Evolutionary conservation across 768 basidiomycete genomes (phyloP), one percentile per base, ranked within the genome.

Genomic region (Pholiota conissans): DNA sequence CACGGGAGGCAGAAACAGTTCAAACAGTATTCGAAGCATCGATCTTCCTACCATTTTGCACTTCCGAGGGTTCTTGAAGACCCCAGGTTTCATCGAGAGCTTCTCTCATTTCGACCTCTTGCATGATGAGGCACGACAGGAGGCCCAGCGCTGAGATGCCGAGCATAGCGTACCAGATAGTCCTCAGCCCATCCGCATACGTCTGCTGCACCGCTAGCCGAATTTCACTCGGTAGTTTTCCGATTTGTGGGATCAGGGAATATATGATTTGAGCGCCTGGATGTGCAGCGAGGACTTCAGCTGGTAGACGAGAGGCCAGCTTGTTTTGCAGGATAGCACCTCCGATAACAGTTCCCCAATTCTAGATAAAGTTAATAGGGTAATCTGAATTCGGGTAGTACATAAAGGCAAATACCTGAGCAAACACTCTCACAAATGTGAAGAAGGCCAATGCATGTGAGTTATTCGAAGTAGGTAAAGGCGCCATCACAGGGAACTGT

Each of bases 401-500:
- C 2, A 45, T 45, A 13, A 3, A 18, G 24, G 13, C 6, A 42
- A 3, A 1, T 42, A 58, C 57, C 34, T 54, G 52, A 27, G 57
- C 49, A 27, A 58, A 54, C 5, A 26, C 27, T 39, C 57, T 32
- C 30, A 53, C 45, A 24, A 58, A 58, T 2, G 57, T 54, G 29
- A 58, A 53, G 30, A 58, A 58, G 3, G 57, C 51, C n/a, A 58
- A 32, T 10, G 57, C 57, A 1, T 16, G 51, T 2, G 57, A 40
- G 29, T 58, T 58, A 13, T 49, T 54, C 10, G 45, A 48, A 10
- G 52, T 26, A 13, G 57, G 57, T 11, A 58, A 22, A 16, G 57
- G 57, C 9, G 57, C 45, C 45, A 58, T 39, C 20, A 58, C 39
- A 8, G 57, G 57, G 11, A 58, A 58, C 24, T 58, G 54, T 2